These are phyloP conservation scores for Plasmodium falciparum DNA, from an alignment of 169 alveolate species.

Conservation along the genomic window DNA sequence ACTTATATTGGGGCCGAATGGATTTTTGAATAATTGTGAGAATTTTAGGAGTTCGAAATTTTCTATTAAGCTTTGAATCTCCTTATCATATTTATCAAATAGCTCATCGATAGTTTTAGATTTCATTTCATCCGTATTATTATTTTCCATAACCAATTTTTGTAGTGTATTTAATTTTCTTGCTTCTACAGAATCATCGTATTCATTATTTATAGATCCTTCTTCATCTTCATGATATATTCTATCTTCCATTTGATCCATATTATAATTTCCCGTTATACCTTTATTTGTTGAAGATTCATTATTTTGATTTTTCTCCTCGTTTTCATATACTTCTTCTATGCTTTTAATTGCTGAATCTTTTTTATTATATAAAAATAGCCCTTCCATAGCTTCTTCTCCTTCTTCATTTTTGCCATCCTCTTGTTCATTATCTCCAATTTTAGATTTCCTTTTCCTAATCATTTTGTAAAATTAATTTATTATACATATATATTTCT, in stretches of 20 bases:
- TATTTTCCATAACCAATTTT: slow-evolving; percentile 1
- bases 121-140: slow-evolving; percentile 10
- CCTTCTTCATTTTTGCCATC: slow-evolving; percentile 15
- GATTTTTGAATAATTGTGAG: slow-evolving; percentile 63
- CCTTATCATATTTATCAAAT: slow-evolving; percentile 50
- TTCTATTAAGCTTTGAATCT: slow-evolving; percentile 33
- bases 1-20: slow-evolving; percentile 32
- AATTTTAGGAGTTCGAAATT: slow-evolving; percentile 37
- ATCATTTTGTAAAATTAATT: slow-evolving; percentile 22
- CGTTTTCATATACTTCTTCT: slow-evolving; percentile 10
- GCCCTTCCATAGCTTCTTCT: slow-evolving; percentile 43
- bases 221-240: slow-evolving; percentile 1
- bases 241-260: background rate
- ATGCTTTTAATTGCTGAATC: slow-evolving; percentile 25
- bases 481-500: background rate
- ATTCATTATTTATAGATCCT: background rate
- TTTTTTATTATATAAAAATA: slow-evolving; percentile 11
- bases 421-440: slow-evolving; percentile 37
- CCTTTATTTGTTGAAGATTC: background rate
- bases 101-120: slow-evolving; percentile 46
- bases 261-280: background rate
- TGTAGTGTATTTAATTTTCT: background rate
- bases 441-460: slow-evolving; percentile 66
- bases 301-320: background rate
- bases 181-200: background rate